Evolutionary conservation across 2,329 filamentous ascomycete species (phyloP), one percentile per base, ranked within the genome.

Genomic region (Trichoderma atroviride): DNA sequence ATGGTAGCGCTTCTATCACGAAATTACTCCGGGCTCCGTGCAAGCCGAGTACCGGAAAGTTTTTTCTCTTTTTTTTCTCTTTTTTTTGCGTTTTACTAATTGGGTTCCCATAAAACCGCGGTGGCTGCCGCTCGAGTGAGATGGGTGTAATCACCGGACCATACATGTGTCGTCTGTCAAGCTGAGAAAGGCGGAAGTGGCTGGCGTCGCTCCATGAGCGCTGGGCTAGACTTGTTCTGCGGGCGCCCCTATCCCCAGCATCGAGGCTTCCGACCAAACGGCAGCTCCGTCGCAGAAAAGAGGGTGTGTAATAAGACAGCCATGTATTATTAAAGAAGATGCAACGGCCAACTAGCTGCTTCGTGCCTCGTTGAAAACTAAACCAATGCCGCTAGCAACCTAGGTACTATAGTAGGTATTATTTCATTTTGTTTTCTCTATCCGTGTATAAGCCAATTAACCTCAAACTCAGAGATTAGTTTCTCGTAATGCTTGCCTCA

Each of bases 391-490:
- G 50, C 52, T 33, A 65, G 33, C 5, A 10, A n/a, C 40, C 40
- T n/a, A 35, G 33, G 11, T 35, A n/a, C 40, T n/a, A 43, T 33
- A 33, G 33, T 33, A 19, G 14, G 16, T 43, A 43, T n/a, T 43
- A 43, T 43, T 0, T 57, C 65, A 16, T 68, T 61, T 4, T 27
- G 2, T 27, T 68, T 68, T 59, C 60, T 69, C 59, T 69, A 69
- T 64, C 59, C 67, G 55, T 63, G 24, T 50, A 53, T 64, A 47
- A 43, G 24, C 33, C 37, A 47, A 69, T 58, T 64, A 69, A 50
- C 43, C 33, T 24, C 47, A 47, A 68, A 61, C 43, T 59, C 22
- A 37, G 50, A 43, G 40, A 22, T 22, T 37, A 58, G 55, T 29
- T 11, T 6, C 37, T 67, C 53, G 53, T 59, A 58, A 37, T 67